Evolutionary conservation across 257 asterid species (phyloP), one percentile per base, ranked within the genome.

Genomic region (Leptodermis oblonga): DNA sequence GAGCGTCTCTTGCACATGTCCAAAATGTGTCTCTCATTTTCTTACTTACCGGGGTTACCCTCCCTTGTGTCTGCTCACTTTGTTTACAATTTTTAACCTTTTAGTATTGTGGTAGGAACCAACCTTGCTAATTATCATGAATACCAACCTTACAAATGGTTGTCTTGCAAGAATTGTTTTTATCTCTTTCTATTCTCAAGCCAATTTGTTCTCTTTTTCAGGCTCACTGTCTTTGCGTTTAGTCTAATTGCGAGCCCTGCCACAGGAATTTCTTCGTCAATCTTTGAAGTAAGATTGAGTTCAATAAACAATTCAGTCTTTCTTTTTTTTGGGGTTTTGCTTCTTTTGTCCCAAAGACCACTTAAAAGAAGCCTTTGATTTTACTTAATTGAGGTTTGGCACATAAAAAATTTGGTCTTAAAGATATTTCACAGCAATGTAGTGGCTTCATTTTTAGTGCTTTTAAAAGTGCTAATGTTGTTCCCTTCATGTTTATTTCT

Each of bases 211-310:
- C 55, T 52, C 20, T 45, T 5, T 76, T 77, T 71, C 85, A 81
- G 85, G 73, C 71, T 74, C 55, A 75, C 82, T 14, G 85, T 81
- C 62, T 76, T 77, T 34, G 42, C 80, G 17, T 81, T 81, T 74
- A 76, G 78, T 46, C 53, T 81, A 30, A 61, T 81, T 45, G 80
- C 82, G 43, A 71, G 82, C 65, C 82, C 85, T 64, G 82, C 76
- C 66, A 58, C 80, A 55, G 85, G 74, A 48, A 60, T 77, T 33
- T 77, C 74, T 71, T 43, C 71, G 28, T 70, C 69, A 65, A 67
- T 69, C 33, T 77, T 77, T 37, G 76, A 81, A 67, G 85, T 81
- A 68, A 73, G 78, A 70, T 55, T 52, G 15, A n/a, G n/a, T n/a
- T n/a, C n/a, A n/a, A n/a, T n/a, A n/a, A n/a, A n/a, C n/a, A n/a